phyloP scores from a whole-genome alignment of 116 monocot genomes.

The Trichopus zeylanicus region DNA sequence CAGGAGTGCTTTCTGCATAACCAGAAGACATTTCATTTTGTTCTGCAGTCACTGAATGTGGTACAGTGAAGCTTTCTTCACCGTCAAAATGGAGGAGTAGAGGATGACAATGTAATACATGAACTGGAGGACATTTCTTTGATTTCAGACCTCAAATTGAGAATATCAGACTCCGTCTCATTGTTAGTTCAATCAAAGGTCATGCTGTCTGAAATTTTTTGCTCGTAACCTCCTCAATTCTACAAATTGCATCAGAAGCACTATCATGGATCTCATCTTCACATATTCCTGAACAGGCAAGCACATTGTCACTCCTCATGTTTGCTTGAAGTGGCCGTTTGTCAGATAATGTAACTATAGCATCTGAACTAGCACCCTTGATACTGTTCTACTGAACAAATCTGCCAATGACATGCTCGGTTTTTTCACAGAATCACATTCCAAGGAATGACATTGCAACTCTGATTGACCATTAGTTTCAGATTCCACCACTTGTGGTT shows the following conservation, averaged over 20 bases:
- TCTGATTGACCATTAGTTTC: slow-evolving; percentile 3
- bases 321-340: background rate
- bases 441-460: slow-evolving; percentile 7
- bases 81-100: background rate
- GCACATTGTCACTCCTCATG: slow-evolving; percentile 1
- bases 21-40: slow-evolving; percentile 1
- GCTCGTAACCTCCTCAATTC: slow-evolving; percentile 15
- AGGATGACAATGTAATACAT: slow-evolving; percentile 5
- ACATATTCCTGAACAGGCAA: slow-evolving; percentile 2
- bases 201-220: slow-evolving; percentile 10
- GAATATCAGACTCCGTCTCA: background rate
- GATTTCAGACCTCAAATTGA: slow-evolving; percentile 1
- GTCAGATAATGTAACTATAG: slow-evolving; percentile 1
- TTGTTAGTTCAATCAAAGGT: slow-evolving; percentile 9
- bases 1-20: slow-evolving; percentile 2
- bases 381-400: background rate
- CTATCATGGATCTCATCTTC: slow-evolving; percentile 7
- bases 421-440: slow-evolving; percentile 7
- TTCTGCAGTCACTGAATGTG: slow-evolving; percentile 9
- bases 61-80: slow-evolving; percentile 7
- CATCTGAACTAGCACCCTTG: slow-evolving; percentile 3
- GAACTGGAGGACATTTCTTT: slow-evolving; percentile 11
- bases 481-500: slow-evolving; percentile 1
- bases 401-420: slow-evolving; percentile 2
- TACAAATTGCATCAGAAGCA: background rate